These are phyloP conservation scores for Nakazawaea molendinolei DNA, from an alignment of 805 yeast species.

Conservation along the genomic window DNA sequence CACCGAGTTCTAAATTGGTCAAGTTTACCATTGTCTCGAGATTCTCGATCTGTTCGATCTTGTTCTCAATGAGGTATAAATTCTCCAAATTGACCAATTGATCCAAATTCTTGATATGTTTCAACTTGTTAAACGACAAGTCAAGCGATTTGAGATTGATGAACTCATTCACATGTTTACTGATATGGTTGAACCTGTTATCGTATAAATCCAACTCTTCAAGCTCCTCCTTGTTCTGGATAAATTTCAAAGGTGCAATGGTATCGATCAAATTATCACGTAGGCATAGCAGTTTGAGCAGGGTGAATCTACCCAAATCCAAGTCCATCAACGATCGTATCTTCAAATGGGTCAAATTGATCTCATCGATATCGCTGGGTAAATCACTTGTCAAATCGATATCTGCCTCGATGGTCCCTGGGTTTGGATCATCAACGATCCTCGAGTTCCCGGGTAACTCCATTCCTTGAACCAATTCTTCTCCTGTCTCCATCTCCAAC, in stretches of 20 bases:
- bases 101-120: constrained; percentile 74
- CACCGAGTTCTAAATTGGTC: constrained; percentile 81
- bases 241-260: constrained; percentile 60
- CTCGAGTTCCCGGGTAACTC: constrained; percentile 15
- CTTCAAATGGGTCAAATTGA: constrained; percentile 68
- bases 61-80: constrained; percentile 84
- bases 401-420: constrained; percentile 62
- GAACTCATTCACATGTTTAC: constrained; percentile 59
- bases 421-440: constrained; percentile 35
- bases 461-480: not conserved
- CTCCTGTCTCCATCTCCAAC: not conserved
- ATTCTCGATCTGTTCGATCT: constrained; percentile 59
- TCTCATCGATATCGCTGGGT: constrained; percentile 48
- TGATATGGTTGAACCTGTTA: constrained; percentile 82
- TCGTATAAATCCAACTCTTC: constrained; percentile 87
- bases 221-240: constrained; percentile 43
- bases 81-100: constrained; percentile 54
- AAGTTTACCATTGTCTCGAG: constrained; percentile 50
- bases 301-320: constrained; percentile 46
- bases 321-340: constrained; percentile 58
- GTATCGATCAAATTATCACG: constrained; percentile 79
- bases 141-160: constrained; percentile 57
- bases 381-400: constrained; percentile 51
- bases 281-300: constrained; percentile 57
- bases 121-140: constrained; percentile 83